These are phyloP conservation scores for Lyophyllum atratum DNA, from an alignment of 768 basidiomycete species.

Conservation along the genomic window DNA sequence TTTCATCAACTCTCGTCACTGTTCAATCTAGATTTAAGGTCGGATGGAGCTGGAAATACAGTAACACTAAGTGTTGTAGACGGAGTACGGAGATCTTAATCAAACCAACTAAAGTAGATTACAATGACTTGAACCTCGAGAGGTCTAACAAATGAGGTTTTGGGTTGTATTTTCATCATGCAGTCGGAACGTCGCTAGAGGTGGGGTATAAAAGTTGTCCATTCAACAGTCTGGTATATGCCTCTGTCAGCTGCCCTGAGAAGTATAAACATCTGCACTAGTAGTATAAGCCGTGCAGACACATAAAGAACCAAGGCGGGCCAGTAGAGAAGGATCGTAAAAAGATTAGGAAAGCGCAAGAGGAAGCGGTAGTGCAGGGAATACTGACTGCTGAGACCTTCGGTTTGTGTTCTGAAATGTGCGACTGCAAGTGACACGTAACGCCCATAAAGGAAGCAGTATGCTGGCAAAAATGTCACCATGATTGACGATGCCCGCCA, in stretches of 20 bases:
- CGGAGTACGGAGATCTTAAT: too few relatives aligned
- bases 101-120: too few relatives aligned
- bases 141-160: too few relatives aligned
- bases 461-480: conserved; percentile 10
- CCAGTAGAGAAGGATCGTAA: not conserved
- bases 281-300: not conserved
- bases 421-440: not conserved
- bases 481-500: conserved; percentile 16
- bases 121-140: too few relatives aligned
- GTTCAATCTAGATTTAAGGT: too few relatives aligned
- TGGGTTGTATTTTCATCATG: too few relatives aligned
- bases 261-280: not conserved
- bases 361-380: not conserved
- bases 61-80: too few relatives aligned
- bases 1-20: too few relatives aligned
- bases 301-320: not conserved
- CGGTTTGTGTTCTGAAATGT: not conserved
- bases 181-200: not conserved
- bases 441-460: not conserved
- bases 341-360: not conserved
- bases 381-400: not conserved
- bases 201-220: conserved; percentile 2
- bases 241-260: not conserved
- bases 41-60: too few relatives aligned
- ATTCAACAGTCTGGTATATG: not conserved